Base-by-base conservation (phyloP, 78 protist genomes). In the slime mould (Dictyostelium discoideum) region DNA sequence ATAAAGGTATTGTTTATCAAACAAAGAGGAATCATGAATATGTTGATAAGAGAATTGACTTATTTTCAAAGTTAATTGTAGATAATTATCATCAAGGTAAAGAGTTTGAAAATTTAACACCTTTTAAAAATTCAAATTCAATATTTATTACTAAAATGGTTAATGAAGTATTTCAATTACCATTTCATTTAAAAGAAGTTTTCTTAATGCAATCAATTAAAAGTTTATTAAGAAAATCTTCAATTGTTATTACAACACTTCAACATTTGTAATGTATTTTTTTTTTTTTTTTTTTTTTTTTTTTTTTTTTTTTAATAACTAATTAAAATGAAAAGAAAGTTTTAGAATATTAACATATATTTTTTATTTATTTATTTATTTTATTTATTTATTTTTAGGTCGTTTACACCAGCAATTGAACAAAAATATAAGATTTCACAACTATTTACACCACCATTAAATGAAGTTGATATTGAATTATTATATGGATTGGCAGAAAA, bases 401-500 rank as follows among this genome's bases (percentile, higher is more conserved):
- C 42, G 48, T 37, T 46, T 29, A 82, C 46, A 54, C 86, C 83
- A 39, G 24, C 44, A 16, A 32, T 40, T 3, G 83, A 77, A 77
- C 83, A 77, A 77, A 77, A 77, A 40, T 40, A 77, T 39, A 77
- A 40, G 40, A 77, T 77, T 29, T 40, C 44, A 3, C 40, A 46
- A 26, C 48, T 50, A 48, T 50, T 82, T 50, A 82, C 24, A 18
- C 86, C 63, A 24, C 39, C 86, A 48, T 16, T 82, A 13, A 82
- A 46, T 82, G 93, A 87, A 44, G 20, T 39, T 3, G 93, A 87
- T 65, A 76, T 63, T 37, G n/a, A 60, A n/a, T 7, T 79, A 29
- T 50, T 87, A 16, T 87, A 60, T 87, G 93, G 93, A 7, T 11
- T 87, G n/a, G 65, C 86, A 5, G 93, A 87, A 42, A 87, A 79